These are phyloP conservation scores for Suillus placidus DNA, from an alignment of 768 basidiomycete species.

Conservation along the genomic window DNA sequence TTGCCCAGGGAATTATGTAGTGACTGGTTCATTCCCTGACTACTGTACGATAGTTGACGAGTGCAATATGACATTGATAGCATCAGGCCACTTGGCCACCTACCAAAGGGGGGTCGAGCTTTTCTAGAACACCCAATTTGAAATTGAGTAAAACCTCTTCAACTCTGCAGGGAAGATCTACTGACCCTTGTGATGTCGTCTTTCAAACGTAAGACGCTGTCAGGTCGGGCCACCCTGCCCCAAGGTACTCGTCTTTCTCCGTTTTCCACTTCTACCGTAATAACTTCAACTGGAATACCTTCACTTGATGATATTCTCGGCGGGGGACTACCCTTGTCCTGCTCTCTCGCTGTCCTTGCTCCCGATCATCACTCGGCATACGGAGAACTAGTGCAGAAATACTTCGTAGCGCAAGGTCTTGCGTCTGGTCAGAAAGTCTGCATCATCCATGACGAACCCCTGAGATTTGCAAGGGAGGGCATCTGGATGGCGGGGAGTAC, in stretches of 20 bases:
- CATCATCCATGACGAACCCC: constrained; percentile 62
- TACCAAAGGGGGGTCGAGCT: background rate
- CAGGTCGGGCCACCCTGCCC: constrained; percentile 45
- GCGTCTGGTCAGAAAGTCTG: constrained; percentile 68
- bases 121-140: background rate
- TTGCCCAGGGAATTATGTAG: background rate
- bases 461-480: constrained; percentile 63
- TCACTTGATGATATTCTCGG: constrained; percentile 95
- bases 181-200: constrained; percentile 56
- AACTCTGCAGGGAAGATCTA: constrained; percentile 1
- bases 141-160: background rate
- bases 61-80: background rate
- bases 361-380: constrained; percentile 88
- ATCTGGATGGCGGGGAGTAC: constrained; percentile 70
- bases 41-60: background rate
- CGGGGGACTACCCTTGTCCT: constrained; percentile 85
- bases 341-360: constrained; percentile 71
- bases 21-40: background rate
- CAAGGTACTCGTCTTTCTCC: constrained; percentile 63
- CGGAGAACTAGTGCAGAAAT: constrained; percentile 81
- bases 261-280: constrained; percentile 53
- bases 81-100: background rate
- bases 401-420: constrained; percentile 89
- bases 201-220: constrained; percentile 69
- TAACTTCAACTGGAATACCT: constrained; percentile 86